phyloP scores from a whole-genome alignment of 495 filamentous ascomycete genomes.

The Tuber magnatum region DNA sequence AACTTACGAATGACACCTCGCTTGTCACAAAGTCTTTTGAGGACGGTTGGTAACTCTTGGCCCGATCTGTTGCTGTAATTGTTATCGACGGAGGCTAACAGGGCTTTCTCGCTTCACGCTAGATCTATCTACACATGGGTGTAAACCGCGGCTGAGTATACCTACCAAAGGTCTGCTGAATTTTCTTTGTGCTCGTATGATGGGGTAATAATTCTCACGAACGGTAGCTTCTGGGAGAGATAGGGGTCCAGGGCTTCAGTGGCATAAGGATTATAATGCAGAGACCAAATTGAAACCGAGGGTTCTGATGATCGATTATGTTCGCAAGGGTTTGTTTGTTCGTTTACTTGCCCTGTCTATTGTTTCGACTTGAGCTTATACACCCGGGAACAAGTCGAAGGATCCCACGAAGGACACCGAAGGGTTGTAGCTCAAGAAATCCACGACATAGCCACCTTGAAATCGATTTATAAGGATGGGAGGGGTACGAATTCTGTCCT shows the following conservation, averaged over 20 bases:
- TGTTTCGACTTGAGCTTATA: background rate
- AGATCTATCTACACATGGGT: constrained; percentile 2
- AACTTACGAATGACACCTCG: constrained; percentile 16
- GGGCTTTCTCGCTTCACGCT: background rate
- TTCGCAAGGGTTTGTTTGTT: constrained; percentile 36
- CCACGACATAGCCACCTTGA: constrained; percentile 43
- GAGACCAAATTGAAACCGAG: constrained; percentile 39
- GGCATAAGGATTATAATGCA: constrained; percentile 43
- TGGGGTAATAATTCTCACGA: background rate
- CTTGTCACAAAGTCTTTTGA: constrained; percentile 15
- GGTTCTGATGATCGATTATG: constrained; percentile 46
- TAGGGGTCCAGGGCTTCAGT: constrained; percentile 42
- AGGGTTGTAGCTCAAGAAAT: constrained; percentile 50
- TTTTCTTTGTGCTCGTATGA: background rate
- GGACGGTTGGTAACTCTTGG: constrained; percentile 16
- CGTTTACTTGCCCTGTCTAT: background rate
- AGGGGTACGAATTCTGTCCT: constrained; percentile 43
- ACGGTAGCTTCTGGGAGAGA: constrained; percentile 15
- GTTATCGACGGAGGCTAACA: constrained; percentile 3
- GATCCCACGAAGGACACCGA: constrained; percentile 38
- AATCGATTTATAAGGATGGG: constrained; percentile 44
- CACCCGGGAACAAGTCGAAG: constrained; percentile 7
- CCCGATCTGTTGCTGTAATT: background rate
- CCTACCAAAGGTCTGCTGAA: constrained; percentile 30
- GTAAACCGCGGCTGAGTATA: constrained; percentile 31